Evolutionary conservation across 345 rosid species (phyloP).

Genomic region (Hypericum androsaemum): DNA sequence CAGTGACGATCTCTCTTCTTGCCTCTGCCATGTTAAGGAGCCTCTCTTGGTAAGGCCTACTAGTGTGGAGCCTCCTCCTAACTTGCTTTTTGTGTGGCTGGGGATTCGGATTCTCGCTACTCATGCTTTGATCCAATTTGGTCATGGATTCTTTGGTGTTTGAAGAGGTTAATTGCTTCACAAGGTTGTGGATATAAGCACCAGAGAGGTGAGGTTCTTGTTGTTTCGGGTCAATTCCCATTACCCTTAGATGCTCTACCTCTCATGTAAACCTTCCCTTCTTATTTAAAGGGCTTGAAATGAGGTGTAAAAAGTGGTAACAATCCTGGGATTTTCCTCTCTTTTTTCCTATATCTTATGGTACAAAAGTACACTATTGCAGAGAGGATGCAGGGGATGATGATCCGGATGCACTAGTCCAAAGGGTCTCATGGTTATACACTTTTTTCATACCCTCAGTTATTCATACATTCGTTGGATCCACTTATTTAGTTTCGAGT

Average conservation of each 20-base stretch:
- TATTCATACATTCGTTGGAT: too few relatives aligned
- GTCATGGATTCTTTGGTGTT: slow-evolving; percentile 37
- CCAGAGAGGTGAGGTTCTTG: slow-evolving; percentile 51
- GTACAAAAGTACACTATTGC: slow-evolving; percentile 33
- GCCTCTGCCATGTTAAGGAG: slow-evolving; percentile 98
- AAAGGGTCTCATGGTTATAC: slow-evolving; percentile 32
- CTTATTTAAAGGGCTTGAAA: too few relatives aligned
- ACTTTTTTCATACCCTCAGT: too few relatives aligned
- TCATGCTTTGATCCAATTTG: slow-evolving; percentile 17
- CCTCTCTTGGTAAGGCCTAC: slow-evolving; percentile 90
- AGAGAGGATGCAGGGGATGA: slow-evolving; percentile 38
- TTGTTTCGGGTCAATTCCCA: slow-evolving; percentile 29
- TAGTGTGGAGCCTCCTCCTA: slow-evolving; percentile 89
- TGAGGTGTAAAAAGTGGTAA: slow-evolving; percentile 13
- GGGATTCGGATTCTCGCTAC: slow-evolving; percentile 18
- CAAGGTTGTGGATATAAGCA: slow-evolving; percentile 64
- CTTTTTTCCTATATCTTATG: slow-evolving; percentile 22
- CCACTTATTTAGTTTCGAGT: too few relatives aligned
- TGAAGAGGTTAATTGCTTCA: slow-evolving; percentile 61
- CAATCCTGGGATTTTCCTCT: slow-evolving; percentile 21
- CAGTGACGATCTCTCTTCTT: slow-evolving; percentile 75
- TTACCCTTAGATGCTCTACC: slow-evolving; percentile 34
- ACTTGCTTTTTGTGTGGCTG: slow-evolving; percentile 71
- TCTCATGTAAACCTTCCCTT: too few relatives aligned
- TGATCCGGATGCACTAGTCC: slow-evolving; percentile 17